phyloP scores from a whole-genome alignment of 805 yeast genomes.

The Candida yuanshanica region DNA sequence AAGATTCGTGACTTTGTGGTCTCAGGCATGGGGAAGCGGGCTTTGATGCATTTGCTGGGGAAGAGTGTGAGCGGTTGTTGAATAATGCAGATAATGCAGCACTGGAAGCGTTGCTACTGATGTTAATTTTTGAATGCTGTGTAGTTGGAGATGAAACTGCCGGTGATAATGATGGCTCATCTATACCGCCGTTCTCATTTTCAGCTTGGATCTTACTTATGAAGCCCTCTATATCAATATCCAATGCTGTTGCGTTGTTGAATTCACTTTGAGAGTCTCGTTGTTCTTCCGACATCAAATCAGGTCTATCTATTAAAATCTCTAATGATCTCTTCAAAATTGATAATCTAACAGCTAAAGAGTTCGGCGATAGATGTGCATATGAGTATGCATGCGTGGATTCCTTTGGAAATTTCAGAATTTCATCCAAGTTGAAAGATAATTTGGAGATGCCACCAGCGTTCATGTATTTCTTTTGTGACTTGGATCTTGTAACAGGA shows the following conservation, averaged over 20 bases:
- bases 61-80: constrained; percentile 4
- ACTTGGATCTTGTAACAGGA: constrained; percentile 9
- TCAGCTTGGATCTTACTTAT: constrained; percentile 20
- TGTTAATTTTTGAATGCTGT: constrained; percentile 16
- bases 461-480: constrained; percentile 5
- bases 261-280: constrained; percentile 2
- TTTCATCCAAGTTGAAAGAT: constrained; percentile 32
- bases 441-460: constrained; percentile 25
- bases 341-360: constrained; percentile 67
- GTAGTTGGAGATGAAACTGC: neutral
- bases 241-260: constrained; percentile 9
- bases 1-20: neutral
- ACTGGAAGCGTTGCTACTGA: constrained; percentile 34
- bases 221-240: constrained; percentile 23
- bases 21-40: neutral
- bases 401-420: constrained; percentile 64
- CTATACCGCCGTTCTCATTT: neutral
- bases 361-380: constrained; percentile 75
- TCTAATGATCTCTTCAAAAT: constrained; percentile 74
- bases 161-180: neutral
- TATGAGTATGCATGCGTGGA: constrained; percentile 84
- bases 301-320: constrained; percentile 42
- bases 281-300: constrained; percentile 11
- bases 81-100: constrained; percentile 34
- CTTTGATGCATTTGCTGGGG: constrained; percentile 4